Evolutionary conservation across 108 stramenopile species (phyloP).

Genomic region (Cyclotella sp.): DNA sequence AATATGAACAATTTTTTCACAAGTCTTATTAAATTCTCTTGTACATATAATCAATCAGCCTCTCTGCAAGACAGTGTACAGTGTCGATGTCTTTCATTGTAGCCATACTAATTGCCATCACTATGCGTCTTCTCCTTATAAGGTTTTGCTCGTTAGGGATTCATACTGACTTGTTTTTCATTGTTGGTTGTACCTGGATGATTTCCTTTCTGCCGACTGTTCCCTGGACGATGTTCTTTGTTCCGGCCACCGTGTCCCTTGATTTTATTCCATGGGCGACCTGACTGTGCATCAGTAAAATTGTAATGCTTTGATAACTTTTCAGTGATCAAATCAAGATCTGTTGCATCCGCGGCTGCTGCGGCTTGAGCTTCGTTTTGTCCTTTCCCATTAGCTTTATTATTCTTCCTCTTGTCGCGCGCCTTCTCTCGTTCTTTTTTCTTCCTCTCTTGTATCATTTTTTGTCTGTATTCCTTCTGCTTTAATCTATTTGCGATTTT

Average conservation of each 20-base stretch:
- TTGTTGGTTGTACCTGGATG: not conserved
- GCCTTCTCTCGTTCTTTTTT: slow-evolving; percentile 29
- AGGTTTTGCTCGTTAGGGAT: not conserved
- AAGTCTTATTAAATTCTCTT: too few relatives aligned
- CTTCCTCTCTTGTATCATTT: slow-evolving; percentile 11
- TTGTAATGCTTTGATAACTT: slow-evolving; percentile 42
- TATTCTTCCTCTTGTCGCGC: slow-evolving; percentile 9
- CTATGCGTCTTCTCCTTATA: not conserved
- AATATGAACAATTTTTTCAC: too few relatives aligned
- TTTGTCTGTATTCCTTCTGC: slow-evolving; percentile 17
- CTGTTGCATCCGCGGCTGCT: slow-evolving; percentile 13
- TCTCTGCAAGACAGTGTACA: too few relatives aligned
- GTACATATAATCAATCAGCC: too few relatives aligned
- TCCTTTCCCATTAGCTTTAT: slow-evolving; percentile 1
- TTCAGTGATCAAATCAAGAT: slow-evolving; percentile 30
- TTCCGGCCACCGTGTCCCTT: not conserved
- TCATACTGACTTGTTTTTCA: not conserved
- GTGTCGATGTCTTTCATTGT: too few relatives aligned
- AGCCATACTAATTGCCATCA: not conserved
- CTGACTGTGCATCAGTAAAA: slow-evolving; percentile 4
- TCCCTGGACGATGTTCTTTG: not conserved
- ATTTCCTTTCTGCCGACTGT: not conserved
- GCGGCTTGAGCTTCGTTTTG: slow-evolving; percentile 14
- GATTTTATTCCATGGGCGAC: not conserved
- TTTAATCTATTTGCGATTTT: slow-evolving; percentile 17